These are phyloP conservation scores for Discostella stelligeroides DNA, from an alignment of 108 stramenopile species.

Conservation along the genomic window DNA sequence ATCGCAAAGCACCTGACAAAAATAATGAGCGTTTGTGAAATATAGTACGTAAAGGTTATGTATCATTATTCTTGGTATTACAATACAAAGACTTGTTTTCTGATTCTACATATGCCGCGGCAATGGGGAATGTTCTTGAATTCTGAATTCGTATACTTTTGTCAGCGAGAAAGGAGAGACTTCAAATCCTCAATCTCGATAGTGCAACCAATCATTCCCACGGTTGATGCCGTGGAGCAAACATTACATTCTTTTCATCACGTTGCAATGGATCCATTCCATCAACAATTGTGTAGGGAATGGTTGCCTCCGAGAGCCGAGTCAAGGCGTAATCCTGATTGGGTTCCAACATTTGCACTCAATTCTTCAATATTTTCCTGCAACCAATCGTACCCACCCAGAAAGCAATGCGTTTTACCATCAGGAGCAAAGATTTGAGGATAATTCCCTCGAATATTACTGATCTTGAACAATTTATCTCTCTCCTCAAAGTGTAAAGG, in stretches of 20 bases:
- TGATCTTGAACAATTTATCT: slow-evolving; percentile 7
- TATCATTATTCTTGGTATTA: no score
- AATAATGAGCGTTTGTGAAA: no score
- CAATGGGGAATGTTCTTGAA: no score
- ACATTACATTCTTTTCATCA: slow-evolving; percentile 29
- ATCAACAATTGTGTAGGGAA: slow-evolving; percentile 52
- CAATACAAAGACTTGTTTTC: no score
- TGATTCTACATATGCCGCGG: no score
- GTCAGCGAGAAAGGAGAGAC: no score
- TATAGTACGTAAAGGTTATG: no score
- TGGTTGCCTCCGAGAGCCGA: slow-evolving; percentile 14
- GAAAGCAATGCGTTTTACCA: neutral
- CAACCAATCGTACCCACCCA: slow-evolving; percentile 1
- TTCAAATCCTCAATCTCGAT: no score
- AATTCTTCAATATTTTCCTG: neutral
- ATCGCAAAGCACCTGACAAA: no score
- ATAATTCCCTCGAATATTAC: slow-evolving; percentile 7
- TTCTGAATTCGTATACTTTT: no score
- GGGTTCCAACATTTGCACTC: slow-evolving; percentile 16
- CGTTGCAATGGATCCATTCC: slow-evolving; percentile 52
- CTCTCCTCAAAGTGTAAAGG: neutral
- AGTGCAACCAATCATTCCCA: no score
- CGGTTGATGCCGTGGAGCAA: slow-evolving; percentile 40
- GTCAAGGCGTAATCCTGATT: slow-evolving; percentile 18
- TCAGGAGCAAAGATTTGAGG: slow-evolving; percentile 15